Conservation (phyloP, 805 yeast genomes). For the Candida maesae region DNA sequence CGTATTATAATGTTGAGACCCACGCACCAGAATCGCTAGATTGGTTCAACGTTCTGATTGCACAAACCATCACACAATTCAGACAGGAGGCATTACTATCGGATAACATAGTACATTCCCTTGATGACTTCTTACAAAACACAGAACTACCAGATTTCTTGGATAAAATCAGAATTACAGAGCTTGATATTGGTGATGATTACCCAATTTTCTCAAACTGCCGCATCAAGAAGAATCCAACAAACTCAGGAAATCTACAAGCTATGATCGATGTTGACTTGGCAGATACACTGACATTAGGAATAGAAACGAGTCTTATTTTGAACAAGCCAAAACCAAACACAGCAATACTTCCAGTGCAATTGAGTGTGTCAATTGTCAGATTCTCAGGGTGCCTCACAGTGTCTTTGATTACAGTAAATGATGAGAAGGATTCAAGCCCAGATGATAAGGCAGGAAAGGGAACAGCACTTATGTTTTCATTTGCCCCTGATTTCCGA, state of each 20-base stretch:
- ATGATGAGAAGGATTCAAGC: slow-evolving; percentile 5
- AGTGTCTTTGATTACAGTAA: slow-evolving; percentile 44
- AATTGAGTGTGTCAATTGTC: slow-evolving; percentile 80
- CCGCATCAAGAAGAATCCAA: slow-evolving; percentile 60
- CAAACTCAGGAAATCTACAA: slow-evolving; percentile 50
- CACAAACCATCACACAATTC: slow-evolving; percentile 83
- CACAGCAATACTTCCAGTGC: slow-evolving; percentile 84
- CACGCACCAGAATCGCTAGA: slow-evolving; percentile 91
- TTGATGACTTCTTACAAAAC: slow-evolving; percentile 58
- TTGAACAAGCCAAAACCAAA: slow-evolving; percentile 79
- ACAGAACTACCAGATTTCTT: slow-evolving; percentile 76
- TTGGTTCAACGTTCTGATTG: slow-evolving; percentile 94
- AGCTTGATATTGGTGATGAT: slow-evolving; percentile 90
- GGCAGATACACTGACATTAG: slow-evolving; percentile 81
- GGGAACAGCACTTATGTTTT: slow-evolving; percentile 78
- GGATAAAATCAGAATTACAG: slow-evolving; percentile 74
- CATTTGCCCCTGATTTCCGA: slow-evolving; percentile 87
- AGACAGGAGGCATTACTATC: slow-evolving; percentile 84
- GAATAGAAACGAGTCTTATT: slow-evolving; percentile 74
- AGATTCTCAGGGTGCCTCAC: slow-evolving; percentile 88
- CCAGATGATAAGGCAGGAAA: slow-evolving; percentile 23
- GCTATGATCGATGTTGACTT: slow-evolving; percentile 91
- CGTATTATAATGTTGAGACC: slow-evolving; percentile 84
- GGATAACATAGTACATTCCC: slow-evolving; percentile 78
- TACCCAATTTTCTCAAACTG: slow-evolving; percentile 95